phyloP scores from a whole-genome alignment of 2,329 filamentous ascomycete genomes.

The Fusarium sacchari region DNA sequence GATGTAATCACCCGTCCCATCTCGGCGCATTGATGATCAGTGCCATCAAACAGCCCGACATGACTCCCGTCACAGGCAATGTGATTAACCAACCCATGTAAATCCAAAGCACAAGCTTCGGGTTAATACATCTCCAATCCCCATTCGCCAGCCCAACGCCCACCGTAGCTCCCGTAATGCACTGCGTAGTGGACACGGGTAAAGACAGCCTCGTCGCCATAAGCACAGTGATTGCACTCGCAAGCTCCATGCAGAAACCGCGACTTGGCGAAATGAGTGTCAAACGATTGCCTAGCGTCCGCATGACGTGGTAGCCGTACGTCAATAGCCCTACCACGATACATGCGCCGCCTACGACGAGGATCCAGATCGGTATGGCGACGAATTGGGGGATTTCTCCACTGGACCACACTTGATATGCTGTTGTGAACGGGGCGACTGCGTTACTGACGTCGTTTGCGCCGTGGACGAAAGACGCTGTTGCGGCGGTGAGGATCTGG shows the following conservation, averaged over 20 bases:
- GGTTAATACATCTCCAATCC: constrained; percentile 68
- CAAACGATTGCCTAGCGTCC: constrained; percentile 69
- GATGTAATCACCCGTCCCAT: constrained; percentile 34
- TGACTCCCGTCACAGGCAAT: constrained; percentile 59
- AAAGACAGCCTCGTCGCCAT: constrained; percentile 65
- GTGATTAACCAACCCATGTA: constrained; percentile 63
- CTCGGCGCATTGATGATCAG: constrained; percentile 64
- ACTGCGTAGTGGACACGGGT: constrained; percentile 72
- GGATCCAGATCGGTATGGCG: constrained; percentile 68
- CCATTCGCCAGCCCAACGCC: constrained; percentile 71
- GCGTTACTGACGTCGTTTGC: constrained; percentile 74
- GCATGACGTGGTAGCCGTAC: constrained; percentile 73
- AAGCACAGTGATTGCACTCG: constrained; percentile 69
- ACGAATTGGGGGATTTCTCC: constrained; percentile 56
- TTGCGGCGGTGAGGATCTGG: constrained; percentile 68
- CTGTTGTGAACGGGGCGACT: constrained; percentile 70
- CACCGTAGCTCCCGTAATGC: constrained; percentile 71
- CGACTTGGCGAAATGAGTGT: constrained; percentile 69
- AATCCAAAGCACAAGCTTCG: constrained; percentile 69
- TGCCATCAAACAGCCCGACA: constrained; percentile 64
- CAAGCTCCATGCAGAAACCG: constrained; percentile 70
- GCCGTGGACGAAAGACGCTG: constrained; percentile 73
- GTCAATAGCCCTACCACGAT: constrained; percentile 68
- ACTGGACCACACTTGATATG: constrained; percentile 68
- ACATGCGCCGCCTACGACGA: constrained; percentile 61